Evolutionary conservation across 306 rosid species (phyloP).

Genomic region (Fragaria nilgerrensis): DNA sequence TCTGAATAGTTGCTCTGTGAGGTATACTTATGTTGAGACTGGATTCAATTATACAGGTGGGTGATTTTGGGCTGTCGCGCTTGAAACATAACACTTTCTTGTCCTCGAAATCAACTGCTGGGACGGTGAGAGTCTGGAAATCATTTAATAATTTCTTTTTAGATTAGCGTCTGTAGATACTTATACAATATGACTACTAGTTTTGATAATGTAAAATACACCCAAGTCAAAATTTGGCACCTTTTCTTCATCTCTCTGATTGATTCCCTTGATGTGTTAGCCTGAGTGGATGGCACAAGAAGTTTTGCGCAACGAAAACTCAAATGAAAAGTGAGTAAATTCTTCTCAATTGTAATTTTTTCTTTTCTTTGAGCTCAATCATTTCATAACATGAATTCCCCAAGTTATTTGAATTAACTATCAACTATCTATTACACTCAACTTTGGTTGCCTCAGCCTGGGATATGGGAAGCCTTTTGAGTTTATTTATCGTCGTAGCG

Average conservation of each 20-base stretch:
- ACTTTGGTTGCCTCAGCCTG: not conserved
- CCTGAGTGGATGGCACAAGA: constrained; percentile 99
- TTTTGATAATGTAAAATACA: not conserved
- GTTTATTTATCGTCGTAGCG: not conserved
- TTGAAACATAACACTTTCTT: constrained; percentile 95
- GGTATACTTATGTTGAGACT: constrained; percentile 10
- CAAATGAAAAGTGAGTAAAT: constrained; percentile 84
- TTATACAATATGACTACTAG: constrained; percentile 14
- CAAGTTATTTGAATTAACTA: not conserved
- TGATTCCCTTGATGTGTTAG: constrained; percentile 44
- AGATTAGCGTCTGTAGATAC: constrained; percentile 17
- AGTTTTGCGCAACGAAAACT: constrained; percentile 97
- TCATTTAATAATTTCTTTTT: not conserved
- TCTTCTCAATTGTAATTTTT: not conserved
- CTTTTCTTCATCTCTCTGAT: constrained; percentile 27
- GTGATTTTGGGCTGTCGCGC: constrained; percentile 98
- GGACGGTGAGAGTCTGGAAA: constrained; percentile 78
- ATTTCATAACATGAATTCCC: not conserved
- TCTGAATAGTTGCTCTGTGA: not conserved
- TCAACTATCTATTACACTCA: not conserved
- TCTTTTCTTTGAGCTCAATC: constrained; percentile 10
- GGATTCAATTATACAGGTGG: constrained; percentile 47
- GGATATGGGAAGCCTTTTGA: not conserved
- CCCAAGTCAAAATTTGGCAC: constrained; percentile 1
- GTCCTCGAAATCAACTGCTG: constrained; percentile 98